A percentile compares a stretch with the other conserved stretches of the same genome.
These are phyloP conservation scores for Nakaseomyces sp. DNA, from an alignment of 1,139 yeast species.

Conservation along the genomic window DNA sequence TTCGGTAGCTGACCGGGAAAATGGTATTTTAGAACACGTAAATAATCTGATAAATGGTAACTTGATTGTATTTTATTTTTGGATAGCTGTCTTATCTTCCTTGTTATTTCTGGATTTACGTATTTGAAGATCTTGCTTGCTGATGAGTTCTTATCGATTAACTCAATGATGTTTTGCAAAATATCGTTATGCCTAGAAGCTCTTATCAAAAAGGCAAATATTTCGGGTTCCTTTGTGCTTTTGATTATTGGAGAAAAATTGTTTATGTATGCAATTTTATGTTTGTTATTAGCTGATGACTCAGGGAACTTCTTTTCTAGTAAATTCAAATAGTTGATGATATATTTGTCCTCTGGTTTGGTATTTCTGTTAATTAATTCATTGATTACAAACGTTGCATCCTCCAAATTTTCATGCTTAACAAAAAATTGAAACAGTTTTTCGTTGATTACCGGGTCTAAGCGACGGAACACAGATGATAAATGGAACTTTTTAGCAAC, in stretches of 20 bases:
- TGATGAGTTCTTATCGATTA: background rate
- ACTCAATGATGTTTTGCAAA: constrained; percentile 6
- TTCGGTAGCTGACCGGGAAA: background rate
- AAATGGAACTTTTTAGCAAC: constrained; percentile 9
- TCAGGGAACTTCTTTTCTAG: constrained; percentile 11
- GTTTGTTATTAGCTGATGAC: constrained; percentile 7
- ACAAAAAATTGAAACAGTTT: constrained; percentile 12
- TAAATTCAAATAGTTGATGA: constrained; percentile 13
- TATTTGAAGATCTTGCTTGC: background rate
- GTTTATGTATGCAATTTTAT: constrained; percentile 10
- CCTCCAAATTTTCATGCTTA: constrained; percentile 10
- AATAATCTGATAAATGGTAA: background rate
- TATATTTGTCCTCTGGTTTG: constrained; percentile 11
- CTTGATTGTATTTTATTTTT: background rate
- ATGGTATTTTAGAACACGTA: background rate
- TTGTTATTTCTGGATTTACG: background rate
- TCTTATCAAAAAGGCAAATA: constrained; percentile 15
- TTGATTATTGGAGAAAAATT: constrained; percentile 17
- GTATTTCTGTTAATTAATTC: constrained; percentile 11
- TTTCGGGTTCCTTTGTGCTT: constrained; percentile 10
- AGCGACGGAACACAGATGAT: constrained; percentile 10
- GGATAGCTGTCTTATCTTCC: background rate
- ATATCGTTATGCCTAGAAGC: constrained; percentile 20
- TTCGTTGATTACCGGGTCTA: constrained; percentile 12
- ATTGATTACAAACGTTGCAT: constrained; percentile 12